Evolutionary conservation across 179 eudicot genomes (phyloP), one percentile per base, ranked within the genome.

Genomic region (Beta lomatogona): DNA sequence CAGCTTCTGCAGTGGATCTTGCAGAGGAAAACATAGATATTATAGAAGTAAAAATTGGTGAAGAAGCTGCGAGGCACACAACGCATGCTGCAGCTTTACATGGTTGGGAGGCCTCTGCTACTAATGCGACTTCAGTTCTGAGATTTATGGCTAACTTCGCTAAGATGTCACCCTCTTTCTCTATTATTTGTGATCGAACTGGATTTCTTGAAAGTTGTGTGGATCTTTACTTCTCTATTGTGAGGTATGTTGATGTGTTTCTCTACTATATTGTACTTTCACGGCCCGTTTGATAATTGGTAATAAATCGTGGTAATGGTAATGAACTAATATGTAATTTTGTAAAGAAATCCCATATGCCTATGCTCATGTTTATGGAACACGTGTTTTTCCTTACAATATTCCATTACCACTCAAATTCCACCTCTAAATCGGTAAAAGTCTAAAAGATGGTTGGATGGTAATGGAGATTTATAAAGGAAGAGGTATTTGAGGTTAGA

Each of bases 141-240:
- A 90, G 94, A 84, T 92, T 91, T 81, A 92, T 93, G 97, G 97
- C 93, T 81, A 95, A 94, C 83, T 88, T 92, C 85, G 97, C 93
- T 36, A 94, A 94, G 80, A 90, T 93, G 93, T 91, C 92, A 60
- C 91, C 92, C 9, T 82, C 90, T 12, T 93, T 94, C 83, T 91
- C 98, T 69, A 86, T 84, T 73, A 88, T 90, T 70, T 94, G 94
- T 81, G 87, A 92, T 83, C 90, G 93, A 80, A 82, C 90, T 6
- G 98, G 93, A 75, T 92, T 93, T 89, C 93, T 94, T 66, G 98
- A 93, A 83, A 92, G 92, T 86, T 94, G 98, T 79, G 87, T 93
- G 21, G 93, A 90, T 81, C 94, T 94, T 72, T 94, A 94, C 86
- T 94, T 94, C 82, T 93, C 94, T 53, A 91, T 95, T 80, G 92